A percentile compares a stretch with the other conserved stretches of the same genome.
These are phyloP conservation scores for Camelina hispida DNA, from an alignment of 345 rosid genomes.

Conservation along the genomic window DNA sequence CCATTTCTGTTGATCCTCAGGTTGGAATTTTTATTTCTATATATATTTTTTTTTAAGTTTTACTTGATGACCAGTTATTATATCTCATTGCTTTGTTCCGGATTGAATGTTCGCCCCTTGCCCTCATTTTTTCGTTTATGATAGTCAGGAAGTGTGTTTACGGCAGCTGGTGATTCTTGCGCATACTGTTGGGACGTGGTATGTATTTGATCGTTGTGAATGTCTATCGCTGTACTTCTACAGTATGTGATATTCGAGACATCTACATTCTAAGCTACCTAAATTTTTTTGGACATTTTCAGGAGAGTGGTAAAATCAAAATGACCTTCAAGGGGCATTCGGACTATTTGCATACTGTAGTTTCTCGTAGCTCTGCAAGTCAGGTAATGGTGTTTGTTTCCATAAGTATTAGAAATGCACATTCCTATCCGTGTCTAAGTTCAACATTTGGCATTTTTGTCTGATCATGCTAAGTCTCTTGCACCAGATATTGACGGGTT, in stretches of 20 bases:
- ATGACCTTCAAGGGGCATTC: slow-evolving; percentile 84
- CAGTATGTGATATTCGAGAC: slow-evolving; percentile 1
- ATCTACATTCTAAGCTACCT: background rate
- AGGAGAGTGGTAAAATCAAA: slow-evolving; percentile 84
- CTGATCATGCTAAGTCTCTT: slow-evolving; percentile 32
- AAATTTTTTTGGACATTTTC: slow-evolving; percentile 44
- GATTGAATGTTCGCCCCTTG: background rate
- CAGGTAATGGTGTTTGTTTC: slow-evolving; percentile 67
- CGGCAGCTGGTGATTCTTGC: slow-evolving; percentile 93
- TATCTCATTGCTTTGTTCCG: slow-evolving; percentile 19
- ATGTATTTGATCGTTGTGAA: slow-evolving; percentile 53
- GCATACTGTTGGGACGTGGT: slow-evolving; percentile 99
- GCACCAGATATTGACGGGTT: slow-evolving; percentile 84
- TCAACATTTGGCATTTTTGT: slow-evolving; percentile 7
- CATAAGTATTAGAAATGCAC: background rate
- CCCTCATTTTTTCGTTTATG: slow-evolving; percentile 28
- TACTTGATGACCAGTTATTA: background rate
- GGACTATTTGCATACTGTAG: slow-evolving; percentile 84
- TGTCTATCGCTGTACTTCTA: background rate
- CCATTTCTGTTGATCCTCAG: slow-evolving; percentile 74
- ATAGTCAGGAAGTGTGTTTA: slow-evolving; percentile 76
- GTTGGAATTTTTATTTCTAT: slow-evolving; percentile 42
- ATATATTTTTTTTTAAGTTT: background rate
- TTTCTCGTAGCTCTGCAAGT: slow-evolving; percentile 66
- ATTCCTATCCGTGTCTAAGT: background rate